These are phyloP conservation scores for Hypocrella siamensis DNA, from an alignment of 2,329 filamentous ascomycete genomes.

Conservation along the genomic window DNA sequence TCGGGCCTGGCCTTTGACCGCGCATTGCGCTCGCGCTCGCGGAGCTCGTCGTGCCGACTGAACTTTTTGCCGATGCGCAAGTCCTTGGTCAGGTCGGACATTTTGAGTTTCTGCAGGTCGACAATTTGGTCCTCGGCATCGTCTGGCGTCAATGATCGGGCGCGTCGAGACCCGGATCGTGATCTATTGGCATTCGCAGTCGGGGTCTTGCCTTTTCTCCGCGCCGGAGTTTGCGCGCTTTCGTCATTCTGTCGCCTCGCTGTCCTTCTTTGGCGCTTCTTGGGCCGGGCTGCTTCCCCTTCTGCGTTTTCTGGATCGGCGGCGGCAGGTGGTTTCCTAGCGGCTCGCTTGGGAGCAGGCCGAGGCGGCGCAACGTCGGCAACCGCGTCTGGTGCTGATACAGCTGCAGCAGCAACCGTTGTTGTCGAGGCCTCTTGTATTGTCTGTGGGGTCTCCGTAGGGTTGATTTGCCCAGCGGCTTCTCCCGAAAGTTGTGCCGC, in stretches of 20 bases:
- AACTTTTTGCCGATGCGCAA: constrained; percentile 60
- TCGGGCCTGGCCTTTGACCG: constrained; percentile 15
- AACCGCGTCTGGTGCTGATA: constrained; percentile 1
- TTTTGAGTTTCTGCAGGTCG: constrained; percentile 50
- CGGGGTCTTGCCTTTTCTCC: constrained; percentile 13
- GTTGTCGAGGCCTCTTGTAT: too few species aligned
- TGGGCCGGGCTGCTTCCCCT: constrained; percentile 7
- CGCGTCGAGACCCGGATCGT: constrained; percentile 14
- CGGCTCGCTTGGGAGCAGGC: constrained; percentile 5
- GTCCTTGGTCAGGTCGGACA: constrained; percentile 58
- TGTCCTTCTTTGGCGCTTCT: constrained; percentile 18
- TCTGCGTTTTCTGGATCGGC: constrained; percentile 4
- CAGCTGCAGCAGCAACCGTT: neutral
- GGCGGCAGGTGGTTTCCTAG: constrained; percentile 5
- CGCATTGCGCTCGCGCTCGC: constrained; percentile 43
- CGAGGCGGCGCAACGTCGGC: constrained; percentile 3
- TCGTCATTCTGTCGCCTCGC: constrained; percentile 8
- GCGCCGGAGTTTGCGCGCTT: constrained; percentile 7
- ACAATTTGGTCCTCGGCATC: constrained; percentile 47
- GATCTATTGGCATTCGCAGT: constrained; percentile 8
- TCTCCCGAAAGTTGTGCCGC: too few species aligned
- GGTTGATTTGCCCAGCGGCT: too few species aligned
- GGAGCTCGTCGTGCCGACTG: constrained; percentile 56
- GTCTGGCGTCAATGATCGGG: constrained; percentile 42
- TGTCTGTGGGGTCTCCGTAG: neutral